A percentile compares a stretch with the other conserved stretches of the same genome.
These are phyloP conservation scores for Carpinus fangiana DNA, from an alignment of 306 rosid species.

Conservation along the genomic window DNA sequence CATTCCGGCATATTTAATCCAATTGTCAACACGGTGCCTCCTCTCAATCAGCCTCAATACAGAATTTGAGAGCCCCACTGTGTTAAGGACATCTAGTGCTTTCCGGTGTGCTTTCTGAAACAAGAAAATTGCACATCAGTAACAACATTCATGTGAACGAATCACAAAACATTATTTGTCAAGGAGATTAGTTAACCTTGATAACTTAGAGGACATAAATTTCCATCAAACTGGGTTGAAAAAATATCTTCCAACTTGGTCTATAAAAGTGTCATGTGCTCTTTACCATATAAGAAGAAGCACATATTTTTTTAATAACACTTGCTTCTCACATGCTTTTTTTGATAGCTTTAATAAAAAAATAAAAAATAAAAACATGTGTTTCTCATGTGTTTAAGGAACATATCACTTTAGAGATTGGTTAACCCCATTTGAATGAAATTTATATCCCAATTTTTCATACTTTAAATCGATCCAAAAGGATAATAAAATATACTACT, in stretches of 20 bases:
- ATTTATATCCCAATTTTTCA: background rate
- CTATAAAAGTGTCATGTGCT: no score
- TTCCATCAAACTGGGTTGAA: no score
- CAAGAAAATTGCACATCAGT: conserved; percentile 3
- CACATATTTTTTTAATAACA: no score
- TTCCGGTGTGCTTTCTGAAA: conserved; percentile 82
- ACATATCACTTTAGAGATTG: no score
- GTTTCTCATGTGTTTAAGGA: no score
- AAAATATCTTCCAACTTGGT: no score
- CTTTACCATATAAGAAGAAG: no score
- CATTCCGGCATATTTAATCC: conserved; percentile 89
- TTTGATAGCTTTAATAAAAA: no score
- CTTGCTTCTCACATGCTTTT: no score
- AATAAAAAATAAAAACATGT: no score
- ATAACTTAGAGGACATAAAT: background rate
- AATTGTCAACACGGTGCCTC: conserved; percentile 61
- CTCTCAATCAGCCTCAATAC: conserved; percentile 84
- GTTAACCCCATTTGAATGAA: no score
- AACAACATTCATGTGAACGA: background rate
- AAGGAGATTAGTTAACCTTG: background rate
- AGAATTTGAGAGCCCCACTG: conserved; percentile 77
- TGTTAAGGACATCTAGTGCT: conserved; percentile 76
- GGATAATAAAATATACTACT: background rate
- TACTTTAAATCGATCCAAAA: background rate
- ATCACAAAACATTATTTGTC: background rate